Evolutionary conservation across 2,329 filamentous ascomycete genomes (phyloP).

Genomic region (Verticillium albo-atrum): DNA sequence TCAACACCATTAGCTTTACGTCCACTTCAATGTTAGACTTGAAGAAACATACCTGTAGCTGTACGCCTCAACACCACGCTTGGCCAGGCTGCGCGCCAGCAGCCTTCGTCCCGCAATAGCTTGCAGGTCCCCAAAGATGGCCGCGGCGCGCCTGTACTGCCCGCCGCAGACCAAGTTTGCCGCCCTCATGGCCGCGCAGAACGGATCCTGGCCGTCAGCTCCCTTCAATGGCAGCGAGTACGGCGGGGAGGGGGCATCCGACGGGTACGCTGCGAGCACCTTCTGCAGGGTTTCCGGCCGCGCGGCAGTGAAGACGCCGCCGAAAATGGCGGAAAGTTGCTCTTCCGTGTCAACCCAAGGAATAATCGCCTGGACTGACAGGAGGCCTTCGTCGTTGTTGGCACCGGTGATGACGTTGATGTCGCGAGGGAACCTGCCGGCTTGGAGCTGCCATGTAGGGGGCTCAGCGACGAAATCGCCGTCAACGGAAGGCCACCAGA

Average conservation of each 20-base stretch:
- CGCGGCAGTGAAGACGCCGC: conserved; percentile 5
- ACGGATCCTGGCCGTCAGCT: not conserved
- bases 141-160: conserved; percentile 11
- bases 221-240: conserved; percentile 7
- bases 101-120: conserved; percentile 4
- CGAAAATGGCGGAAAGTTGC: not conserved
- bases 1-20: not conserved
- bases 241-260: conserved; percentile 6
- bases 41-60: conserved; percentile 9
- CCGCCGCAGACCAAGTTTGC: conserved; percentile 6
- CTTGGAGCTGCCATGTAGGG: conserved; percentile 2
- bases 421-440: not conserved
- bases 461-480: conserved; percentile 2
- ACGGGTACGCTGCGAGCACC: conserved; percentile 10
- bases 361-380: not conserved
- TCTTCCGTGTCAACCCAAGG: not conserved
- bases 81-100: conserved; percentile 7
- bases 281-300: conserved; percentile 4
- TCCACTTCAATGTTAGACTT: too few species aligned
- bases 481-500: conserved; percentile 6
- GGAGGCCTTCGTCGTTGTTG: conserved; percentile 6
- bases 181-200: conserved; percentile 9
- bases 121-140: conserved; percentile 10
- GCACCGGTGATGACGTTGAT: conserved; percentile 2
- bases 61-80: conserved; percentile 8